phyloP scores from a whole-genome alignment of 1,284 basidiomycete genomes.

The Crucibulum cyathiforme region DNA sequence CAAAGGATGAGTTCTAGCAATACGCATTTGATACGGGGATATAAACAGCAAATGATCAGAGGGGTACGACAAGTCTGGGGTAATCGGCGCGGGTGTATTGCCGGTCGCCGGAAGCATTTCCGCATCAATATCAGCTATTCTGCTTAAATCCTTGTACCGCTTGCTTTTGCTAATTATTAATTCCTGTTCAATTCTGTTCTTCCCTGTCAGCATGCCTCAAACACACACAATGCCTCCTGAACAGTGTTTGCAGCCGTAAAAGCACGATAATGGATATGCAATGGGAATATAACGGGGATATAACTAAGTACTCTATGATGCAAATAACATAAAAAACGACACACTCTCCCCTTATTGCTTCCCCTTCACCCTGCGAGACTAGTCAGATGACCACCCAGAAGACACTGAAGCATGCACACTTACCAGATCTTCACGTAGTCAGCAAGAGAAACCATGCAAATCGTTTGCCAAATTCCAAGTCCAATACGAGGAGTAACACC shows the following conservation, averaged over 20 bases:
- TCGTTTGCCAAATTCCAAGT: slow-evolving; percentile 95
- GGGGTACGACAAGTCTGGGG: slow-evolving; percentile 13
- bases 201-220: background rate
- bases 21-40: too few relatives aligned
- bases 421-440: slow-evolving; percentile 91
- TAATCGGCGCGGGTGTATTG: slow-evolving; percentile 5
- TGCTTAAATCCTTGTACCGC: too few relatives aligned
- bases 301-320: slow-evolving; percentile 31
- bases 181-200: too few relatives aligned
- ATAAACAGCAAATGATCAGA: background rate
- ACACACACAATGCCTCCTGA: background rate
- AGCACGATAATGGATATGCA: slow-evolving; percentile 4
- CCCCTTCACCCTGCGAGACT: slow-evolving; percentile 51
- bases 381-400: background rate
- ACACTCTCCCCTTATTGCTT: slow-evolving; percentile 27
- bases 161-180: too few relatives aligned
- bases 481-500: slow-evolving; percentile 97
- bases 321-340: slow-evolving; percentile 19
- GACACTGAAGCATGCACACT: slow-evolving; percentile 19
- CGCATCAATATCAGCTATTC: background rate
- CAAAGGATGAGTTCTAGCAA: background rate
- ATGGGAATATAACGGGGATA: slow-evolving; percentile 37
- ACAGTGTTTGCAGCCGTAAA: background rate
- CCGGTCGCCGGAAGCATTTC: background rate
- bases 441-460: slow-evolving; percentile 98